Conservation (phyloP, 306 rosid genomes). For the Styphnolobium japonicum region DNA sequence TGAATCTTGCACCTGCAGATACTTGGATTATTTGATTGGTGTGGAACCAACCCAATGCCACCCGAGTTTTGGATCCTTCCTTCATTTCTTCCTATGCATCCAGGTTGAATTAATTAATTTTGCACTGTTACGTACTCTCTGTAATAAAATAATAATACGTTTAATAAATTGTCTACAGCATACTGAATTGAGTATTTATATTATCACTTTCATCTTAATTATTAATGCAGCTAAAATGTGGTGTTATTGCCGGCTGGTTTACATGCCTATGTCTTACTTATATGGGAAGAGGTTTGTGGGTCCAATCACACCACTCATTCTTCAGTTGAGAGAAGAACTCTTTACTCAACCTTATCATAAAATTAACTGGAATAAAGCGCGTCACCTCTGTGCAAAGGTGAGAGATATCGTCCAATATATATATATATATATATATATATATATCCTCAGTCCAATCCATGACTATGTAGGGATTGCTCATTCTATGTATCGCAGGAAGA, state of each 20-base stretch:
- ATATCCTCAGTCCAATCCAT: constrained; percentile 22
- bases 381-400: constrained; percentile 47
- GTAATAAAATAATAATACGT: too few species aligned
- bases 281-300: constrained; percentile 58
- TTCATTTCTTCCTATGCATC: background rate
- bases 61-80: constrained; percentile 24
- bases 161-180: too few species aligned
- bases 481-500: constrained; percentile 33
- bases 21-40: constrained; percentile 28
- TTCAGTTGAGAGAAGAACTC: constrained; percentile 47
- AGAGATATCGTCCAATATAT: too few species aligned
- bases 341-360: constrained; percentile 34
- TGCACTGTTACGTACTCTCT: too few species aligned
- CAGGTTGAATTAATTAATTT: background rate
- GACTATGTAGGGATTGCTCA: background rate
- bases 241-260: constrained; percentile 52
- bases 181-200: too few species aligned
- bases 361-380: constrained; percentile 46
- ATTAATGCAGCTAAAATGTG: constrained; percentile 48
- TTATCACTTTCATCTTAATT: background rate
- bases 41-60: constrained; percentile 6
- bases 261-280: constrained; percentile 58
- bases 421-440: too few species aligned
- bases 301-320: constrained; percentile 50
- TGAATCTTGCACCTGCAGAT: background rate